These are phyloP conservation scores for Penicillium flavigenum DNA, from an alignment of 495 filamentous ascomycete genomes.

Conservation along the genomic window DNA sequence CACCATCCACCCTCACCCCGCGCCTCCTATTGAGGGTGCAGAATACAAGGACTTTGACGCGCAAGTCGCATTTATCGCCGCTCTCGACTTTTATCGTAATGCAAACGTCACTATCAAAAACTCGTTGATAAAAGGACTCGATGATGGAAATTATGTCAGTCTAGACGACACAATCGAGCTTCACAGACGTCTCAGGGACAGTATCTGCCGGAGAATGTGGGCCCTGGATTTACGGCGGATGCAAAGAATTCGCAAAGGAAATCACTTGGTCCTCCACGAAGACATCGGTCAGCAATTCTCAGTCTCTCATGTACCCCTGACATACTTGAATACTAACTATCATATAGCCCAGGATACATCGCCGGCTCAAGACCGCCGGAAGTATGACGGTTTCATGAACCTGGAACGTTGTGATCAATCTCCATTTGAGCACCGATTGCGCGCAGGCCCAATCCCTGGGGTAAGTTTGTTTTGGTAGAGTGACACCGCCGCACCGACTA, in stretches of 20 bases:
- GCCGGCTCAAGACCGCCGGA: constrained; percentile 33
- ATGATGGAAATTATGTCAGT: constrained; percentile 42
- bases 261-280: constrained; percentile 35
- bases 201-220: constrained; percentile 44
- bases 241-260: constrained; percentile 44
- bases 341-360: constrained; percentile 34
- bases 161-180: constrained; percentile 43
- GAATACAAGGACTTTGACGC: constrained; percentile 48
- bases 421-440: constrained; percentile 43
- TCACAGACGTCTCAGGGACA: constrained; percentile 37
- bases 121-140: constrained; percentile 36
- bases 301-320: not conserved
- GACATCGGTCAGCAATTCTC: constrained; percentile 35
- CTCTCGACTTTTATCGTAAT: constrained; percentile 43
- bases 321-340: constrained; percentile 8
- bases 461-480: constrained; percentile 24
- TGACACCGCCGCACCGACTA: not conserved
- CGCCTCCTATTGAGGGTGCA: constrained; percentile 40
- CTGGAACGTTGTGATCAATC: constrained; percentile 42
- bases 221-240: constrained; percentile 42
- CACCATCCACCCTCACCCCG: constrained; percentile 53
- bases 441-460: constrained; percentile 41
- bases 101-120: constrained; percentile 36
- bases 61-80: constrained; percentile 41
- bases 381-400: constrained; percentile 46